These are phyloP conservation scores for Xylariaceae sp. DNA, from an alignment of 2,329 filamentous ascomycete genomes.

Conservation along the genomic window DNA sequence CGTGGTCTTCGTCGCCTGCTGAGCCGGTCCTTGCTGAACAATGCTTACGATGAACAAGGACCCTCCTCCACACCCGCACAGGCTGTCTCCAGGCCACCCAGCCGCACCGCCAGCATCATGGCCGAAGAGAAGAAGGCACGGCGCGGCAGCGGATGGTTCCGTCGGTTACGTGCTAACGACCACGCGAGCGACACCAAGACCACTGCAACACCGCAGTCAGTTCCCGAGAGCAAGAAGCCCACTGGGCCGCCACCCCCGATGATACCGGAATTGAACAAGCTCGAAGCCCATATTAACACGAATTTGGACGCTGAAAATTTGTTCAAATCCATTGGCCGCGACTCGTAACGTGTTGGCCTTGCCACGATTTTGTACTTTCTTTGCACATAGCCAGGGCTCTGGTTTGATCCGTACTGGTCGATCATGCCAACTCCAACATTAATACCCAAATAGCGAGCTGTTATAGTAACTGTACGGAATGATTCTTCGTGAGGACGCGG, in stretches of 20 bases:
- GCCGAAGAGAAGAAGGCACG: constrained; percentile 53
- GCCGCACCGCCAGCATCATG: constrained; percentile 48
- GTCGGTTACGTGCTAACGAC: constrained; percentile 45
- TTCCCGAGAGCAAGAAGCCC: constrained; percentile 36
- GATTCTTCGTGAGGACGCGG: constrained; percentile 19
- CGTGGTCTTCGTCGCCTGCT: constrained; percentile 58
- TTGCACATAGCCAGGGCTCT: background rate
- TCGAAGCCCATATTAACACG: constrained; percentile 49
- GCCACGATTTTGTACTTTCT: background rate
- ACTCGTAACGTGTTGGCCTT: constrained; percentile 12
- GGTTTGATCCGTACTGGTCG: constrained; percentile 1
- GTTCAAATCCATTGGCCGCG: constrained; percentile 52
- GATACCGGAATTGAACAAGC: constrained; percentile 56
- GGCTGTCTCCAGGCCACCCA: constrained; percentile 44
- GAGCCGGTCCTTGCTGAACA: constrained; percentile 55
- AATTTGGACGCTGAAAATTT: constrained; percentile 48
- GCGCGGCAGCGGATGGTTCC: constrained; percentile 59
- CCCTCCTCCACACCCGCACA: constrained; percentile 31
- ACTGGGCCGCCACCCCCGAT: constrained; percentile 56
- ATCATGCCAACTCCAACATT: constrained; percentile 14
- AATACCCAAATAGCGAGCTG: constrained; percentile 19
- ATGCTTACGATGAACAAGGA: constrained; percentile 47
- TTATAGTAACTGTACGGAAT: constrained; percentile 22
- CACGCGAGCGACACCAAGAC: constrained; percentile 36
- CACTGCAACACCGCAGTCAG: constrained; percentile 38